A percentile compares a stretch with the other conserved stretches of the same genome.
Conservation (phyloP, 257 asterid species). For the Nicotiana otophora region DNA sequence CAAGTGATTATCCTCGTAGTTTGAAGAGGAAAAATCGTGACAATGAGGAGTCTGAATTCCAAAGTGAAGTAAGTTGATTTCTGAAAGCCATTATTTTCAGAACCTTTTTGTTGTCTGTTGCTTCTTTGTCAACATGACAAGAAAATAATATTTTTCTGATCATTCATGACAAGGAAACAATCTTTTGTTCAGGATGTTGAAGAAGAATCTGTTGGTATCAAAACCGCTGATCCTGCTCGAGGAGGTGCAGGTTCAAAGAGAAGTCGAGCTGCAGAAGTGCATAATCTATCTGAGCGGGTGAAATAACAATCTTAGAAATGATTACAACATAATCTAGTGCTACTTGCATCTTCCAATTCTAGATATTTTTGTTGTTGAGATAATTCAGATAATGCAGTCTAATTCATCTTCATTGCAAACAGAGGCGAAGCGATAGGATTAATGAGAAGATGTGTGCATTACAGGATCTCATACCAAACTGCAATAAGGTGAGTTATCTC, state of each 20-base stretch:
- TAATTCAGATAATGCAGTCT: constrained; percentile 1
- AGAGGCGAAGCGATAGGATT: constrained; percentile 91
- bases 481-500: constrained; percentile 66
- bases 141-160: not conserved
- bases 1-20: constrained; percentile 50
- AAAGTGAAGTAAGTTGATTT: constrained; percentile 63
- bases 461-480: constrained; percentile 96
- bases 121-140: not conserved
- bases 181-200: constrained; percentile 60
- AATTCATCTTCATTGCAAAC: constrained; percentile 24
- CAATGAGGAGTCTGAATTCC: constrained; percentile 57
- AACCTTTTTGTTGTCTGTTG: not conserved
- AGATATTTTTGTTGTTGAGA: not conserved
- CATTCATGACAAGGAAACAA: too few relatives aligned
- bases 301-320: constrained; percentile 17
- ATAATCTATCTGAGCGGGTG: constrained; percentile 95
- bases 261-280: constrained; percentile 96
- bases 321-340: not conserved
- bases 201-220: constrained; percentile 55
- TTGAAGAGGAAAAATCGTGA: constrained; percentile 59
- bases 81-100: not conserved
- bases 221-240: constrained; percentile 36
- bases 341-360: not conserved
- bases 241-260: constrained; percentile 70
- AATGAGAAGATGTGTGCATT: constrained; percentile 96